Percentiles rank a stretch among this genome's conserved stretches.
phyloP scores from a whole-genome alignment of 2,329 filamentous ascomycete species.

The Laburnicola sp. region DNA sequence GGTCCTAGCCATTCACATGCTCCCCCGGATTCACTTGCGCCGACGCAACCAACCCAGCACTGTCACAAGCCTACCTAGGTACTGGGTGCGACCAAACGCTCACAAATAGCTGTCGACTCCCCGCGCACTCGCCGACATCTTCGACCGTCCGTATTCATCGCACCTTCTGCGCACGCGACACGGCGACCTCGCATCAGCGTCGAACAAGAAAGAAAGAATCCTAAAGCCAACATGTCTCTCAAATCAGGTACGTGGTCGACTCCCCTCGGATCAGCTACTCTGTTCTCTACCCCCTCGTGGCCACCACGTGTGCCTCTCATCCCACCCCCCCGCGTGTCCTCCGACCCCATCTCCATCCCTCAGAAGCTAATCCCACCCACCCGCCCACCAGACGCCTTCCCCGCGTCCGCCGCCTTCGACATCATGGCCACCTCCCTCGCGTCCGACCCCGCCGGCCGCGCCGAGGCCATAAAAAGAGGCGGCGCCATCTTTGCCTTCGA shows the following conservation, averaged over 20 bases:
- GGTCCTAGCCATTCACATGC: constrained; percentile 17
- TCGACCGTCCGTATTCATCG: neutral
- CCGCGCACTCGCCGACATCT: neutral
- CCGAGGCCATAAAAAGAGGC: constrained; percentile 87
- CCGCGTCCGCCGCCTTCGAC: constrained; percentile 89
- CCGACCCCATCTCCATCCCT: neutral
- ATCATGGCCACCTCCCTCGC: constrained; percentile 74
- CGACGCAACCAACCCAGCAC: constrained; percentile 2
- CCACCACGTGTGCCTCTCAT: neutral
- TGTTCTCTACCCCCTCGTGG: neutral
- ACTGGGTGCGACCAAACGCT: constrained; percentile 1
- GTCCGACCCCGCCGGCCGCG: constrained; percentile 70
- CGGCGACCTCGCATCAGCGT: neutral
- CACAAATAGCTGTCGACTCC: constrained; percentile 13
- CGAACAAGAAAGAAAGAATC: neutral
- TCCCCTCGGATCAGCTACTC: neutral
- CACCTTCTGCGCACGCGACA: neutral
- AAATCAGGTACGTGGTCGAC: constrained; percentile 29
- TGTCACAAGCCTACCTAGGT: neutral
- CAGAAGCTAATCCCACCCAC: neutral
- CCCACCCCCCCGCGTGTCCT: neutral
- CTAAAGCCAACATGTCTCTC: constrained; percentile 34
- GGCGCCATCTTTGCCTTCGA: constrained; percentile 88
- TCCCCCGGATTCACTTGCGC: constrained; percentile 19
- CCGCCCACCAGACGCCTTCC: constrained; percentile 64